Conservation (phyloP, 179 eudicot genomes). For the Drosera spatulata region DNA sequence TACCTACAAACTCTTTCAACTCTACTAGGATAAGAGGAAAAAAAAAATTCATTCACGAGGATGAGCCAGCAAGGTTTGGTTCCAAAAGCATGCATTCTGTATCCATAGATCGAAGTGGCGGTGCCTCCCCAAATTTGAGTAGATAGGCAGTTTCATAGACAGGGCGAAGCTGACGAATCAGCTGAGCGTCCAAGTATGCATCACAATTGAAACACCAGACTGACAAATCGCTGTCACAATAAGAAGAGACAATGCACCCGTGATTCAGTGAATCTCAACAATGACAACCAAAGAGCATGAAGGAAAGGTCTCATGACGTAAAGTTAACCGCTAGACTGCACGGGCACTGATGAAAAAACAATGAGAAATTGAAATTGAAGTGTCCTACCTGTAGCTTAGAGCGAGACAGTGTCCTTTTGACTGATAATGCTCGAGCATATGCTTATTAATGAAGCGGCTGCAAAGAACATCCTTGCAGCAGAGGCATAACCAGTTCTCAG, state of each 20-base stretch:
- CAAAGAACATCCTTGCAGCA: slow-evolving; percentile 78
- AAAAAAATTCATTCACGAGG: slow-evolving; percentile 9
- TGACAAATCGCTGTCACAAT: slow-evolving; percentile 62
- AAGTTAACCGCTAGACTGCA: no score
- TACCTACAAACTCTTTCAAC: no score
- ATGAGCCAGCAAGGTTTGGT: slow-evolving; percentile 12
- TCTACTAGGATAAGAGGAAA: no score
- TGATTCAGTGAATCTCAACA: not conserved
- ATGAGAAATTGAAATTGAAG: no score
- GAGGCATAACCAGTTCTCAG: slow-evolving; percentile 86
- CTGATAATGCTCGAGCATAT: slow-evolving; percentile 79
- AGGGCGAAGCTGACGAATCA: slow-evolving; percentile 45
- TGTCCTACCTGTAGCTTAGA: slow-evolving; percentile 68
- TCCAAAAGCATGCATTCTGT: slow-evolving; percentile 21
- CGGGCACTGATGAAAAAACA: no score
- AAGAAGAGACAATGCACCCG: not conserved
- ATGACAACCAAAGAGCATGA: no score
- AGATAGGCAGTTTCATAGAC: slow-evolving; percentile 76
- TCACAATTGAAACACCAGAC: slow-evolving; percentile 93
- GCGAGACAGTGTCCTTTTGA: slow-evolving; percentile 53
- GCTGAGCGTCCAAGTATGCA: slow-evolving; percentile 81
- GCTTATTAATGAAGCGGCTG: slow-evolving; percentile 83
- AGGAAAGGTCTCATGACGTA: no score
- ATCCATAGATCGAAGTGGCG: slow-evolving; percentile 32
- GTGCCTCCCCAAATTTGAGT: slow-evolving; percentile 70